Evolutionary conservation across 768 basidiomycete species (phyloP), one percentile per base, ranked within the genome.

Genomic region (Tubosaeta sp.): DNA sequence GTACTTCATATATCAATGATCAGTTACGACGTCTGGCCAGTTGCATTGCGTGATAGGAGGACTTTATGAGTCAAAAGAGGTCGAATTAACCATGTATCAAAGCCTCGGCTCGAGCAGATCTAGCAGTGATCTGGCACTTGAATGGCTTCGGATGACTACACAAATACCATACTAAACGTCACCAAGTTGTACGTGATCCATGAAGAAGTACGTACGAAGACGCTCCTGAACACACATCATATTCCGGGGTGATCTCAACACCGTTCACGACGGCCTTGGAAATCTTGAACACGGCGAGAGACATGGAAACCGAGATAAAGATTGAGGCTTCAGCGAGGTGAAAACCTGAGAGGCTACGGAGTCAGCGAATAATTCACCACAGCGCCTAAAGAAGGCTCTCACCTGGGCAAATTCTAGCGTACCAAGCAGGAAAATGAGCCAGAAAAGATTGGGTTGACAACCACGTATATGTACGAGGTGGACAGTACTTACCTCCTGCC

Each of bases 221-320:
- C 1, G 68, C 66, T 2, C 79, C 79, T 1, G 73, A 69, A 0
- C 34, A 13, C 13, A 51, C 19, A 25, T 76, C 76, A 40, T 74
- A 68, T 36, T 74, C 69, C 6, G 80, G 79, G 0, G 71, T 68
- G 31, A 79, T 64, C 22, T 73, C 69, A 0, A 70, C 59, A 0
- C 76, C 77, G 19, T 74, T 66, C 35, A 71, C 69, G 1, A 74
- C 53, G 0, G 61, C 69, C 47, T 74, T 76, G 8, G 65, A 65
- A n/a, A 81, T 69, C 4, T 75, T 55, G 49, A 81, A 73, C 4
- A 71, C 69, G 0, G 78, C 72, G 18, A 82, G 72, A 11, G 75
- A 73, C 52, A 58, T 70, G 4, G 70, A 66, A 3, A 51, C 43
- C 8, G 49, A 41, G 21, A 63, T 54, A 53, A 61, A 74, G 12